Percentiles rank a stretch among this genome's conserved stretches.
Conservation (phyloP, 1,139 yeast genomes). For the Pichia terricola region DNA sequence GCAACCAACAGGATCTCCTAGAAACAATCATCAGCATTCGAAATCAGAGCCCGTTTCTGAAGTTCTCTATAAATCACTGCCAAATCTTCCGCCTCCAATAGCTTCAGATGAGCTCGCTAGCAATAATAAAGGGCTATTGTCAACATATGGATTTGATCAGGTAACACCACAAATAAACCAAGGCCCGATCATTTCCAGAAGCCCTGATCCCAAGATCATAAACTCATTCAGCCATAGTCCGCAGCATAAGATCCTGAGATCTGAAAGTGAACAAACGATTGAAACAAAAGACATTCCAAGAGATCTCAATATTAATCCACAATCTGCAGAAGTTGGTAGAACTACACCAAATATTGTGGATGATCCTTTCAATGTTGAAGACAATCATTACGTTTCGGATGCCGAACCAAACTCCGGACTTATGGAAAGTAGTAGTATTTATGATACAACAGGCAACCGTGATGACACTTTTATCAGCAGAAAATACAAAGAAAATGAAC, state of each 20-base stretch:
- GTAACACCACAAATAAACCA: constrained; percentile 9
- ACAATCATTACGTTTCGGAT: neutral
- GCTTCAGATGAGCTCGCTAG: constrained; percentile 1
- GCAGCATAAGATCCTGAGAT: constrained; percentile 4
- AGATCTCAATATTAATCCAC: constrained; percentile 5
- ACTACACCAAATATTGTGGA: constrained; percentile 4
- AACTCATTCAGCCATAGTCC: neutral
- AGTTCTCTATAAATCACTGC: constrained; percentile 4
- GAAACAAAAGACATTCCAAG: constrained; percentile 6
- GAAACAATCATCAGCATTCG: constrained; percentile 10
- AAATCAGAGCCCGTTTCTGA: constrained; percentile 6
- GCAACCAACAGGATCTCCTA: neutral
- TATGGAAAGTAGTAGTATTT: constrained; percentile 1
- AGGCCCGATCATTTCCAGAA: constrained; percentile 11
- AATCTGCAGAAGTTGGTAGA: constrained; percentile 8
- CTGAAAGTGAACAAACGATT: constrained; percentile 8
- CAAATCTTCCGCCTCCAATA: constrained; percentile 8
- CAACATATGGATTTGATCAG: constrained; percentile 19
- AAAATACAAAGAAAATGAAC: neutral
- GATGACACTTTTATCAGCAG: neutral
- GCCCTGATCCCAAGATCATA: constrained; percentile 2
- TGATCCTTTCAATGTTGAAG: neutral
- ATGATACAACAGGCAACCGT: neutral
- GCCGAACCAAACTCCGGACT: neutral
- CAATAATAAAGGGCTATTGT: constrained; percentile 10